A percentile compares a stretch with the other conserved stretches of the same genome.
These are phyloP conservation scores for Hsuehochloa calcarea DNA, from an alignment of 176 grass and related monocot genomes.

Conservation along the genomic window DNA sequence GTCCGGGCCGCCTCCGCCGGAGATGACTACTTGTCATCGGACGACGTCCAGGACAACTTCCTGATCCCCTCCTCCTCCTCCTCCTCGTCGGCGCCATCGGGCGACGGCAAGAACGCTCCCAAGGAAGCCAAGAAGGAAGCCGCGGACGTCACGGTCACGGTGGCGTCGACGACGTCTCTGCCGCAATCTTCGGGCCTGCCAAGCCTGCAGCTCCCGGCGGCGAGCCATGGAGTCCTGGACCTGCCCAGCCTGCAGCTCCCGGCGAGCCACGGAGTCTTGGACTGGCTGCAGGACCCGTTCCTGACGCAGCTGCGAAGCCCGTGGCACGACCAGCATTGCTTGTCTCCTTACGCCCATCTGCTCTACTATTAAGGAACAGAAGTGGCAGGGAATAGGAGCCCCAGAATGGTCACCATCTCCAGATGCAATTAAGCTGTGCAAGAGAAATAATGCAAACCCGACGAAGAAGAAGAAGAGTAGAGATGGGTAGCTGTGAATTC, in stretches of 20 bases:
- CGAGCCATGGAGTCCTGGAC: slow-evolving; percentile 2
- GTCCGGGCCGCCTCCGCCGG: background rate
- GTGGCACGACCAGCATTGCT: slow-evolving; percentile 57
- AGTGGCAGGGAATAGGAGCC: background rate
- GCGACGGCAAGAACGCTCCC: background rate
- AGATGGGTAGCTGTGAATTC: slow-evolving; percentile 1
- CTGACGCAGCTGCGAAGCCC: slow-evolving; percentile 66
- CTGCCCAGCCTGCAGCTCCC: slow-evolving; percentile 50
- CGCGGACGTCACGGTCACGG: slow-evolving; percentile 21
- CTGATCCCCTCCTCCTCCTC: slow-evolving; percentile 12
- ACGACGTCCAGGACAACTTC: slow-evolving; percentile 44
- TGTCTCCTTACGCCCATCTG: slow-evolving; percentile 57
- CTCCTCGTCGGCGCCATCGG: background rate
- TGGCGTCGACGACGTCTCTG: slow-evolving; percentile 18
- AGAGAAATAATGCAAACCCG: background rate
- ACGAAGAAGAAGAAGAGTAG: slow-evolving; percentile 15
- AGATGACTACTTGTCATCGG: slow-evolving; percentile 38
- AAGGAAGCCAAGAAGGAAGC: slow-evolving; percentile 43
- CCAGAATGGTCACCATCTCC: background rate
- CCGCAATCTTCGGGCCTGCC: slow-evolving; percentile 26
- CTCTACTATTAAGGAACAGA: slow-evolving; percentile 41
- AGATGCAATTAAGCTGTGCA: background rate
- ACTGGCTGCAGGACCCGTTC: slow-evolving; percentile 66
- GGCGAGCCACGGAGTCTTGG: slow-evolving; percentile 31
- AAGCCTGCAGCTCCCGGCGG: slow-evolving; percentile 31